These are phyloP conservation scores for Hysterium pulicare DNA, from an alignment of 2,329 filamentous ascomycete species.

Conservation along the genomic window DNA sequence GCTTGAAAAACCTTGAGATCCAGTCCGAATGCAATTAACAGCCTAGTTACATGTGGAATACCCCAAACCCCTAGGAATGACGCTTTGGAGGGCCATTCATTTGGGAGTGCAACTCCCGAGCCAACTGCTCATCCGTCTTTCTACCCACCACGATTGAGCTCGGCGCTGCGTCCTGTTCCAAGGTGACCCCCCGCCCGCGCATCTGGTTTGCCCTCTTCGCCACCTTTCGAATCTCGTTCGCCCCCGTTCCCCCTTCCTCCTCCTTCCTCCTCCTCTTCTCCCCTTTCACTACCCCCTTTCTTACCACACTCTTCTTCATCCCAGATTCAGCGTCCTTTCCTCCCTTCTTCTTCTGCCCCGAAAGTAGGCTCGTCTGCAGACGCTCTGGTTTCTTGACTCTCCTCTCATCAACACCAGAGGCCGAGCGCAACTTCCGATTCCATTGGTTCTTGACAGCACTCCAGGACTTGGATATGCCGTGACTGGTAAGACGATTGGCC, in stretches of 20 bases:
- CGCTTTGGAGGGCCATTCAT: not conserved
- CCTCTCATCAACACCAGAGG: conserved; percentile 8
- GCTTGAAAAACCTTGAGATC: not conserved
- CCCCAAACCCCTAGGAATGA: not conserved
- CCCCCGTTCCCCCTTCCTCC: conserved; percentile 1
- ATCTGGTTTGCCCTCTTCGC: too few species aligned
- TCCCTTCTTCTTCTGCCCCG: not conserved
- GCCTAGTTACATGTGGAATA: too few species aligned
- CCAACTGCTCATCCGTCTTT: not conserved
- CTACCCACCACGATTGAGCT: not conserved
- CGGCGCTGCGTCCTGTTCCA: not conserved
- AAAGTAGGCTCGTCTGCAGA: not conserved
- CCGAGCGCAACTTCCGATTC: conserved; percentile 1
- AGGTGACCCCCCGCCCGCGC: too few species aligned
- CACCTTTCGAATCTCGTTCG: not conserved
- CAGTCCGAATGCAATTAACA: too few species aligned
- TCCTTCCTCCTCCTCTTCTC: not conserved
- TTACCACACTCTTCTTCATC: not conserved
- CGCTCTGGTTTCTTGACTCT: conserved; percentile 1
- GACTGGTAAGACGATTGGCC: not conserved
- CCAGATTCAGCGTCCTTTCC: not conserved
- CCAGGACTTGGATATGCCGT: not conserved
- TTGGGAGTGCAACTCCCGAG: not conserved
- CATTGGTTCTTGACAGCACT: conserved; percentile 4
- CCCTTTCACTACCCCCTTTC: not conserved